phyloP scores from a whole-genome alignment of 176 grass and related monocot species.

The Puya raimondii region DNA sequence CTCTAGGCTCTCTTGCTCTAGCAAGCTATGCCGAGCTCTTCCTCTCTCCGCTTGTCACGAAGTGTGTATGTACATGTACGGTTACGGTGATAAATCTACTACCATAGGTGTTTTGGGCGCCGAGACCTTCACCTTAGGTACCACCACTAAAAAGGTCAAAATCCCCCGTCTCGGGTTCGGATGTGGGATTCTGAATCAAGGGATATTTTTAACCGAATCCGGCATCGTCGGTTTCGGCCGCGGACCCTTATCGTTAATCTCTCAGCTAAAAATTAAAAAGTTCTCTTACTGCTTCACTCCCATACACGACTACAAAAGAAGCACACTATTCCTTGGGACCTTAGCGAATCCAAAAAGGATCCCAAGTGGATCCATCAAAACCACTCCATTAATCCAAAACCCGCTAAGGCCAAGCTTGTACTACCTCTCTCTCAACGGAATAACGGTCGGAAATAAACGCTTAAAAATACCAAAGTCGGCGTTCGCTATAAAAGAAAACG shows the following conservation, averaged over 20 bases:
- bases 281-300: constrained; percentile 25
- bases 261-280: constrained; percentile 5
- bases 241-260: constrained; percentile 13
- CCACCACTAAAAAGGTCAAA: not conserved
- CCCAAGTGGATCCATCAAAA: not conserved
- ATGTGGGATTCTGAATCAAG: constrained; percentile 18
- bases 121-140: constrained; percentile 14
- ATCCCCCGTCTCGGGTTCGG: constrained; percentile 11
- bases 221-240: constrained; percentile 17
- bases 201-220: not conserved
- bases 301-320: not conserved
- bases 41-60: not conserved
- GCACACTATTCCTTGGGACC: not conserved
- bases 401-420: constrained; percentile 3
- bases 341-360: not conserved
- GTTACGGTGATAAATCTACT: constrained; percentile 11
- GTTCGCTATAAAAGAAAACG: constrained; percentile 23
- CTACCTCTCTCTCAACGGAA: constrained; percentile 15
- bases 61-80: not conserved
- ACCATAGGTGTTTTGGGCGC: constrained; percentile 9
- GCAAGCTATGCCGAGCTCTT: constrained; percentile 2
- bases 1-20: constrained; percentile 1
- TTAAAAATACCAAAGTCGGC: constrained; percentile 7
- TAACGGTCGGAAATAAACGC: constrained; percentile 1
- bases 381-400: constrained; percentile 6